Evolutionary conservation across 148 eudicot genomes (phyloP).

Genomic region (Talinum fruticosum): DNA sequence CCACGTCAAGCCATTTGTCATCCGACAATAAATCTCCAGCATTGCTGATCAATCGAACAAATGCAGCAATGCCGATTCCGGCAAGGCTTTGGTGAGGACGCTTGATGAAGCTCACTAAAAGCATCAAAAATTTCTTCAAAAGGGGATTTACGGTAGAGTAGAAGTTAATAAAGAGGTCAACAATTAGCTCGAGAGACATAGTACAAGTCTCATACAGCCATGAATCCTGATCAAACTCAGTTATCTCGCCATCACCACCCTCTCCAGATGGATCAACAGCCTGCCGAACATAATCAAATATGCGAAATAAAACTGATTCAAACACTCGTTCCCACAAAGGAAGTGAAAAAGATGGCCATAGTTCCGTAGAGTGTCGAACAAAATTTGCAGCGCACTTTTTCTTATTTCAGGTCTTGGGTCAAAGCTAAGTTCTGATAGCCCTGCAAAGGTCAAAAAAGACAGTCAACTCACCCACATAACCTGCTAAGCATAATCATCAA

Average conservation of each 20-base stretch:
- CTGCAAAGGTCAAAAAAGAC: constrained; percentile 37
- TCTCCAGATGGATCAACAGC: constrained; percentile 69
- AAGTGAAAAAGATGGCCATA: constrained; percentile 90
- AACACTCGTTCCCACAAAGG: constrained; percentile 94
- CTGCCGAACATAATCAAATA: constrained; percentile 95
- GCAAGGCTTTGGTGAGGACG: constrained; percentile 99
- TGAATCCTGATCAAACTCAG: constrained; percentile 85
- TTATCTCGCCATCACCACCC: constrained; percentile 40
- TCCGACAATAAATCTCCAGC: constrained; percentile 87
- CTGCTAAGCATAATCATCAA: background rate
- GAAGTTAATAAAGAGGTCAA: constrained; percentile 91
- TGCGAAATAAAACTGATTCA: constrained; percentile 92
- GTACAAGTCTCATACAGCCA: constrained; percentile 99
- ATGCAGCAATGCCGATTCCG: constrained; percentile 97
- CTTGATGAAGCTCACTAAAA: constrained; percentile 84
- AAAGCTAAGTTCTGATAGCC: constrained; percentile 95
- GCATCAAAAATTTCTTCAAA: constrained; percentile 69
- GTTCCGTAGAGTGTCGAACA: constrained; percentile 88
- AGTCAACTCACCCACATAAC: too few species aligned
- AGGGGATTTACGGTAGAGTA: constrained; percentile 86
- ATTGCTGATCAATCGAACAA: constrained; percentile 91
- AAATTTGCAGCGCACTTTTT: constrained; percentile 81
- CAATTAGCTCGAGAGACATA: constrained; percentile 82
- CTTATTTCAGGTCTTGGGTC: constrained; percentile 97
- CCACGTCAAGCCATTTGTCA: constrained; percentile 95